Conservation (phyloP, 495 filamentous ascomycete genomes). For the Penicillium fimorum region DNA sequence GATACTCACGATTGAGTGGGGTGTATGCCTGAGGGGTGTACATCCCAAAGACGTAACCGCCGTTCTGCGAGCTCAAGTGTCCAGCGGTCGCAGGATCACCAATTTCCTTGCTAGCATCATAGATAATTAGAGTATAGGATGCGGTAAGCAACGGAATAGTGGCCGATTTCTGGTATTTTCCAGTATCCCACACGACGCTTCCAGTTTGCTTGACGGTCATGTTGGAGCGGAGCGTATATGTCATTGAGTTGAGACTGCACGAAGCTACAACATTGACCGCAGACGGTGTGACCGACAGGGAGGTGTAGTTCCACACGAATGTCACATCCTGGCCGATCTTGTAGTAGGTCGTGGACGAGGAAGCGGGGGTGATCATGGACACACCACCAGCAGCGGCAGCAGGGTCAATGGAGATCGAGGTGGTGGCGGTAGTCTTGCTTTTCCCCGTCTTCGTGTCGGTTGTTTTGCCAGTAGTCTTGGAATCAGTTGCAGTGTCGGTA, state of each 20-base stretch:
- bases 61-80: constrained; percentile 62
- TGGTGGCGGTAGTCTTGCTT: constrained; percentile 29
- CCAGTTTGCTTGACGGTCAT: constrained; percentile 56
- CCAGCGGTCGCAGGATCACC: constrained; percentile 66
- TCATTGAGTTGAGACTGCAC: constrained; percentile 63
- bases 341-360: constrained; percentile 68
- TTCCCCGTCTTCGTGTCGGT: constrained; percentile 32
- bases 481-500: constrained; percentile 15
- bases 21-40: constrained; percentile 69
- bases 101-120: constrained; percentile 65
- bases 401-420: constrained; percentile 54
- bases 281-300: constrained; percentile 70
- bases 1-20: constrained; percentile 56
- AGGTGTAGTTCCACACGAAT: constrained; percentile 95
- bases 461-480: constrained; percentile 17
- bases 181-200: constrained; percentile 76
- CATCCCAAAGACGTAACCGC: constrained; percentile 73
- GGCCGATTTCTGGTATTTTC: constrained; percentile 59
- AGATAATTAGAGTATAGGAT: constrained; percentile 81
- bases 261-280: constrained; percentile 79
- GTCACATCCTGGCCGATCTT: constrained; percentile 85
- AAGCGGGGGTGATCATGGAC: constrained; percentile 74
- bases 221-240: constrained; percentile 69
- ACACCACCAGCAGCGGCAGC: constrained; percentile 69
- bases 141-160: constrained; percentile 64